A percentile compares a stretch with the other conserved stretches of the same genome.
These are phyloP conservation scores for Tulasnella sp. DNA, from an alignment of 768 basidiomycete species.

Conservation along the genomic window DNA sequence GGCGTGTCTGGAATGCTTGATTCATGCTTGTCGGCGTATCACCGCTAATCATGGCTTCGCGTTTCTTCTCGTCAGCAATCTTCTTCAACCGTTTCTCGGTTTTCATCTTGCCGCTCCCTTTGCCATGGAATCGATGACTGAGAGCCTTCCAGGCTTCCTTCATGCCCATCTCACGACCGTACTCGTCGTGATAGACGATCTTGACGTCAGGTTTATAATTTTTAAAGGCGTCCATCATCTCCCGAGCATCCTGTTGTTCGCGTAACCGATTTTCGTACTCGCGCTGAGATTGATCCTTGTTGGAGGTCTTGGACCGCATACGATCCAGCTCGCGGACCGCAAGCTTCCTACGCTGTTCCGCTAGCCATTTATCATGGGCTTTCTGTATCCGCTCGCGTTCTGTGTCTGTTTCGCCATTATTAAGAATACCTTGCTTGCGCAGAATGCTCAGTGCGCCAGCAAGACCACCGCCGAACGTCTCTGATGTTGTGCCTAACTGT, in stretches of 20 bases:
- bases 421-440: slow-evolving; percentile 81
- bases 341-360: slow-evolving; percentile 63
- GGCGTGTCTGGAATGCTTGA: slow-evolving; percentile 81
- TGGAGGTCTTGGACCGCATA: slow-evolving; percentile 59
- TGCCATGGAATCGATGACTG: slow-evolving; percentile 97
- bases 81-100: slow-evolving; percentile 92
- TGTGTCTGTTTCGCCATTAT: slow-evolving; percentile 49
- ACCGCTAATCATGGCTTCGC: slow-evolving; percentile 83
- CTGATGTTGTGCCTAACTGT: slow-evolving; percentile 52
- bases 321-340: slow-evolving; percentile 72
- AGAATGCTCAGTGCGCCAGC: slow-evolving; percentile 81
- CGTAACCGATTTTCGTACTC: slow-evolving; percentile 89
- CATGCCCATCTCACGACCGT: slow-evolving; percentile 71
- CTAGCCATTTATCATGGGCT: slow-evolving; percentile 82
- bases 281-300: slow-evolving; percentile 84
- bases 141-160: slow-evolving; percentile 99
- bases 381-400: slow-evolving; percentile 74
- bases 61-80: slow-evolving; percentile 95
- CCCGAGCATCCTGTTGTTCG: slow-evolving; percentile 82
- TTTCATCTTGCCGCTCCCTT: slow-evolving; percentile 93
- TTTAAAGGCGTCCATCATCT: slow-evolving; percentile 71
- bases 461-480: slow-evolving; percentile 72
- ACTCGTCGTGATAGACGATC: slow-evolving; percentile 93
- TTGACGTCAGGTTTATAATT: slow-evolving; percentile 95
- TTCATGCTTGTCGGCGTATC: slow-evolving; percentile 96